Conservation (phyloP, 768 basidiomycete genomes). For the Suillus spraguei region DNA sequence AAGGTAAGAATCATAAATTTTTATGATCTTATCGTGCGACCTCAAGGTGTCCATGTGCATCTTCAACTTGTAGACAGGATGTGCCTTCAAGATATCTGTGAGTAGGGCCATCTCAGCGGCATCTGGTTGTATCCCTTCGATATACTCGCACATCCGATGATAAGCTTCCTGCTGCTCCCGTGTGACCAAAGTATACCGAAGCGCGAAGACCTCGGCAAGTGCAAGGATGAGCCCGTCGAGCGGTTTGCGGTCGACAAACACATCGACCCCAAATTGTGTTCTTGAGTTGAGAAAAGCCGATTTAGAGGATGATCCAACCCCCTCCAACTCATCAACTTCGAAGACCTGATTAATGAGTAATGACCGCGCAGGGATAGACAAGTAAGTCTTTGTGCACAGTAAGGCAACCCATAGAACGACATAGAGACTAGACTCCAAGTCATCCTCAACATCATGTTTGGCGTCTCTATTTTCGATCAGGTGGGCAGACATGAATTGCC, state of each 20-base stretch:
- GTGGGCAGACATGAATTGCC: conserved; percentile 17
- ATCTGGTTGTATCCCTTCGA: not conserved
- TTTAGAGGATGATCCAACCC: not conserved
- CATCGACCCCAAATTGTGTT: not conserved
- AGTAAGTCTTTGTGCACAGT: not conserved
- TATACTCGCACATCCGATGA: not conserved
- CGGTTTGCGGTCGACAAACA: not conserved
- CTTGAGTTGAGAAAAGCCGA: not conserved
- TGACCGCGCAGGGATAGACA: not conserved
- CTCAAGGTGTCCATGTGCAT: not conserved
- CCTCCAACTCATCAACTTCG: not conserved
- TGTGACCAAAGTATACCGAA: not conserved
- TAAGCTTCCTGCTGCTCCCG: not conserved
- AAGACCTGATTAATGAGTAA: not conserved
- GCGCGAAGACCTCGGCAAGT: not conserved
- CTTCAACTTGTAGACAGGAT: not conserved
- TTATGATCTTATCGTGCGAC: not conserved
- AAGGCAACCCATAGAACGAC: conserved; percentile 20
- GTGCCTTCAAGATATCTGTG: not conserved
- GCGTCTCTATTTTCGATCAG: conserved; percentile 13
- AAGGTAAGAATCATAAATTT: not conserved
- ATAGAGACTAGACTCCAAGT: conserved; percentile 34
- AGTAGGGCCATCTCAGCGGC: not conserved
- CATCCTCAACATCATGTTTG: conserved; percentile 29
- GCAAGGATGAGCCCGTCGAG: not conserved